These are phyloP conservation scores for Pleurozium schreberi DNA, from an alignment of 225 moss, liverwort and hornwort genomes.

Conservation along the genomic window DNA sequence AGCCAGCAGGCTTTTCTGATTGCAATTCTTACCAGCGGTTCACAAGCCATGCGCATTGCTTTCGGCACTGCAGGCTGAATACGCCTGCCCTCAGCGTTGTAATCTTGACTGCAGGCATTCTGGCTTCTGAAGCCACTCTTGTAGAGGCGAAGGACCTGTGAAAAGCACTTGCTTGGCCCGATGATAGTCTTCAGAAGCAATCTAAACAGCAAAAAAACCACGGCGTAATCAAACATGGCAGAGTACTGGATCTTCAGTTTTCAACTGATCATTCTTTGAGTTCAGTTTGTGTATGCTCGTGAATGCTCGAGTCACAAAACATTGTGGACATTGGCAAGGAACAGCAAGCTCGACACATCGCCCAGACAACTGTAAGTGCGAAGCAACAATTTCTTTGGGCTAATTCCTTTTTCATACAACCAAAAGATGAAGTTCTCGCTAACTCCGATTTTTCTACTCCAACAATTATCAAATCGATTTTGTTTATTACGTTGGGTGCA, in stretches of 20 bases:
- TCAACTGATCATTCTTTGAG: not conserved
- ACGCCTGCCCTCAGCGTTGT: not conserved
- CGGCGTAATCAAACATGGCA: not conserved
- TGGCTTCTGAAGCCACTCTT: constrained; percentile 50
- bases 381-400: not conserved
- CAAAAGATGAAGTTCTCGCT: not conserved
- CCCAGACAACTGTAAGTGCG: not conserved
- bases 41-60: not conserved
- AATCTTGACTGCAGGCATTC: constrained; percentile 16
- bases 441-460: not conserved
- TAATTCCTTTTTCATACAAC: not conserved
- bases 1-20: not conserved
- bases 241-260: not conserved
- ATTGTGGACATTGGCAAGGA: not conserved
- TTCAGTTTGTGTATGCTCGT: not conserved
- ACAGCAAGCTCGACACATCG: not conserved
- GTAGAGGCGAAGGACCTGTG: constrained; percentile 36
- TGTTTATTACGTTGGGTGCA: not conserved
- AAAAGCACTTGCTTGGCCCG: constrained; percentile 17
- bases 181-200: constrained; percentile 23
- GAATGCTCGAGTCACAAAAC: not conserved
- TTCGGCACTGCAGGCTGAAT: not conserved
- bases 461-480: not conserved
- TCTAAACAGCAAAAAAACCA: constrained; percentile 5
- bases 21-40: not conserved